Conservation (phyloP, 495 filamentous ascomycete species). For the Penicillium coffeae region DNA sequence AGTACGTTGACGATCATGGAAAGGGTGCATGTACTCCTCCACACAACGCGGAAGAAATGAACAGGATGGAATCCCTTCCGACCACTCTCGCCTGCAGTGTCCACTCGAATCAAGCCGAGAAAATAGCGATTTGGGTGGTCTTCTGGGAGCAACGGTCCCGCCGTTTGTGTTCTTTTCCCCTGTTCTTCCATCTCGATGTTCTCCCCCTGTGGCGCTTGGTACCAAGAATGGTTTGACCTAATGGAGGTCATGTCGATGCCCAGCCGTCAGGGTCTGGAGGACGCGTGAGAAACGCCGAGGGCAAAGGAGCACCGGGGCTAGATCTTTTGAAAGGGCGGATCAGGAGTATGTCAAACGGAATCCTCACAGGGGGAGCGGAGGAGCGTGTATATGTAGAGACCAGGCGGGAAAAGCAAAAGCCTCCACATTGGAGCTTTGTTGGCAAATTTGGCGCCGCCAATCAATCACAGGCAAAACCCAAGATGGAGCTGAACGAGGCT, state of each 20-base stretch:
- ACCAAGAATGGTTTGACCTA: neutral
- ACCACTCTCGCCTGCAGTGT: slow-evolving; percentile 63
- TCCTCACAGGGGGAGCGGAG: too few relatives aligned
- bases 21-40: slow-evolving; percentile 51
- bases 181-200: slow-evolving; percentile 11
- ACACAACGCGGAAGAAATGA: slow-evolving; percentile 58
- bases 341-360: neutral
- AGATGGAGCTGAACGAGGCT: slow-evolving; percentile 10
- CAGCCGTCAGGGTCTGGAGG: neutral
- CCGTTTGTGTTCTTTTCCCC: slow-evolving; percentile 8
- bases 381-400: too few relatives aligned
- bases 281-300: too few relatives aligned
- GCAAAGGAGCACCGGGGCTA: too few relatives aligned
- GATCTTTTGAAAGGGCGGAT: neutral
- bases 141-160: slow-evolving; percentile 30
- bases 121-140: slow-evolving; percentile 13
- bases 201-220: neutral
- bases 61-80: slow-evolving; percentile 57
- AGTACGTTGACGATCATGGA: slow-evolving; percentile 61
- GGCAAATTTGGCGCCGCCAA: slow-evolving; percentile 15
- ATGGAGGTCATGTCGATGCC: neutral
- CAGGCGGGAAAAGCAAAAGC: slow-evolving; percentile 12
- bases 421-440: slow-evolving; percentile 12
- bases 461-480: slow-evolving; percentile 6
- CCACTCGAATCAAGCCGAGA: slow-evolving; percentile 39